Conservation (phyloP, 495 filamentous ascomycete genomes). For the Penicillium fimorum region DNA sequence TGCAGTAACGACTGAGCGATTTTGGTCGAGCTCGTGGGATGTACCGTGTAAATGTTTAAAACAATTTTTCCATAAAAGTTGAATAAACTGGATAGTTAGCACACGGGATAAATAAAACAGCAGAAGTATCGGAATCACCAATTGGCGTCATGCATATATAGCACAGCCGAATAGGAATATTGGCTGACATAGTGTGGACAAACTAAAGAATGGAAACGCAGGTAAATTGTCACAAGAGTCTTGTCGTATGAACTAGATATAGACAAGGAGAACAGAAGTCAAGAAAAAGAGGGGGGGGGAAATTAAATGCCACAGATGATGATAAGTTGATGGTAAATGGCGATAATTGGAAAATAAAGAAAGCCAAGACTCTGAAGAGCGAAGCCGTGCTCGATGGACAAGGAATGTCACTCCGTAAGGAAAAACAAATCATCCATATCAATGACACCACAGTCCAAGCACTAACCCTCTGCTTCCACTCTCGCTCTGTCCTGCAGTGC, state of each 20-base stretch:
- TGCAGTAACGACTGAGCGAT: no score
- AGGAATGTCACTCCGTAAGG: background rate
- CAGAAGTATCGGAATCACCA: no score
- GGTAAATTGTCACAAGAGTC: background rate
- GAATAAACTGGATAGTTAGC: no score
- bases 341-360: constrained; percentile 3
- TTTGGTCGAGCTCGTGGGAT: no score
- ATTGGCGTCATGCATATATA: no score
- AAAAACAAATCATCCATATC: background rate
- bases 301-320: constrained; percentile 4
- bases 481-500: constrained; percentile 30
- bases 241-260: constrained; percentile 2
- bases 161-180: no score
- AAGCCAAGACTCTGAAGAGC: constrained; percentile 1
- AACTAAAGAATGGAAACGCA: background rate
- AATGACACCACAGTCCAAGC: background rate
- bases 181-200: background rate
- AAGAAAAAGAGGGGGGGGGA: background rate
- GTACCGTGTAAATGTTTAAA: no score
- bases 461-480: constrained; percentile 4
- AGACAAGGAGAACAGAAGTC: background rate
- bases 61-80: no score
- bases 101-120: no score
- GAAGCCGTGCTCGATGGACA: background rate
- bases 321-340: constrained; percentile 3